Conservation (phyloP, 192 early-diverging fungal genomes). For the Podila minutissima region DNA sequence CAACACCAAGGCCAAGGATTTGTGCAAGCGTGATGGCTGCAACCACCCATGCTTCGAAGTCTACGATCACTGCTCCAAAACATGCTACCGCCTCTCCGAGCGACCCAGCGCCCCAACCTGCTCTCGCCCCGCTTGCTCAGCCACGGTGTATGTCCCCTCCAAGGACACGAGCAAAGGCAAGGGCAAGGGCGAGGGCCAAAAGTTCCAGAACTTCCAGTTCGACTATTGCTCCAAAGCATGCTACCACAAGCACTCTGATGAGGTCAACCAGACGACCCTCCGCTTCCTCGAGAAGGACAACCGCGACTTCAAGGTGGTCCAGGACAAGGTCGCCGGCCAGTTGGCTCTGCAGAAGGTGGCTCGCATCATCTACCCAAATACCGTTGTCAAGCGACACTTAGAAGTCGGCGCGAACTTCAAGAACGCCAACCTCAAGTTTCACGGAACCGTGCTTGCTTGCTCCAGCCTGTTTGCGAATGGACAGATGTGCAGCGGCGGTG, state of each 20-base stretch:
- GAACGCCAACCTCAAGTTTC: conserved; percentile 4
- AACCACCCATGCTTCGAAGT: not conserved
- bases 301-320: not conserved
- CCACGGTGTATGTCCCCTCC: not conserved
- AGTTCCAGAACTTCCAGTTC: not conserved
- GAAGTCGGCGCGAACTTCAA: not conserved
- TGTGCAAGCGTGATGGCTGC: not conserved
- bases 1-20: no score
- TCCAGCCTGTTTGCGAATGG: not conserved
- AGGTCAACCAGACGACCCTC: not conserved
- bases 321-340: not conserved
- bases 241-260: not conserved
- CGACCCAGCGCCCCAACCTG: not conserved
- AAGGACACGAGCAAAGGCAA: not conserved
- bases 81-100: not conserved
- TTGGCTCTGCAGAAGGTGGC: not conserved
- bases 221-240: not conserved
- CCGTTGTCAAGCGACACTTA: not conserved
- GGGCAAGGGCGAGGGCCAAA: not conserved
- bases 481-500: not conserved
- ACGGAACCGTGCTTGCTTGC: not conserved
- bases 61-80: not conserved
- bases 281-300: not conserved
- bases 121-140: not conserved
- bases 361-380: not conserved